Conservation (phyloP, 1,284 basidiomycete species). For the Tylopilus orsonianus region DNA sequence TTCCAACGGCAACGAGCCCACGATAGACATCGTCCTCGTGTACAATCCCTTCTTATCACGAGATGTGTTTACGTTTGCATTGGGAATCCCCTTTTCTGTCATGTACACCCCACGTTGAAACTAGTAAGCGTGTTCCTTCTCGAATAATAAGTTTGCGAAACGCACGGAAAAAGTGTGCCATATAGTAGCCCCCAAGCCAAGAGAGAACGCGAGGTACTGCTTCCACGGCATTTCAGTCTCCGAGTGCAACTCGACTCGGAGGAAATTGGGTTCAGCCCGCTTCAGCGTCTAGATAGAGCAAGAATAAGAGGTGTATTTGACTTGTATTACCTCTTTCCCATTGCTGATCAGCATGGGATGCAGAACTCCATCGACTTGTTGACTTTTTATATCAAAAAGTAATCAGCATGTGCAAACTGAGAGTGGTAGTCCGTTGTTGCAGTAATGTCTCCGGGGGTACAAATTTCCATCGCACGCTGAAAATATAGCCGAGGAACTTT, state of each 20-base stretch:
- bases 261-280: constrained; percentile 60
- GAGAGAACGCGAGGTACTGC: constrained; percentile 57
- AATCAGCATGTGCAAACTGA: neutral
- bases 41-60: constrained; percentile 65
- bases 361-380: constrained; percentile 51
- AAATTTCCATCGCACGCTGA: too few relatives aligned
- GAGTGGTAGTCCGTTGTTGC: too few relatives aligned
- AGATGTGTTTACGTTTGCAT: constrained; percentile 86
- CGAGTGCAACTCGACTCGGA: constrained; percentile 47
- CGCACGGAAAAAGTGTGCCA: constrained; percentile 72
- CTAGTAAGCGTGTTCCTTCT: constrained; percentile 65
- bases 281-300: constrained; percentile 49
- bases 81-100: constrained; percentile 70
- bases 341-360: constrained; percentile 2
- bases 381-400: constrained; percentile 44
- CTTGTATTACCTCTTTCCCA: neutral
- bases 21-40: constrained; percentile 76
- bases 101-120: constrained; percentile 54
- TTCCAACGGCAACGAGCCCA: constrained; percentile 54
- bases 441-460: too few relatives aligned
- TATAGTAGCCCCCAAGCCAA: constrained; percentile 60
- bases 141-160: constrained; percentile 79
- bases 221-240: constrained; percentile 68
- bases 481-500: too few relatives aligned
- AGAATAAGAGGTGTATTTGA: constrained; percentile 55